Evolutionary conservation across 345 rosid genomes (phyloP), one percentile per base, ranked within the genome.

Genomic region (Orychophragmus violaceus): DNA sequence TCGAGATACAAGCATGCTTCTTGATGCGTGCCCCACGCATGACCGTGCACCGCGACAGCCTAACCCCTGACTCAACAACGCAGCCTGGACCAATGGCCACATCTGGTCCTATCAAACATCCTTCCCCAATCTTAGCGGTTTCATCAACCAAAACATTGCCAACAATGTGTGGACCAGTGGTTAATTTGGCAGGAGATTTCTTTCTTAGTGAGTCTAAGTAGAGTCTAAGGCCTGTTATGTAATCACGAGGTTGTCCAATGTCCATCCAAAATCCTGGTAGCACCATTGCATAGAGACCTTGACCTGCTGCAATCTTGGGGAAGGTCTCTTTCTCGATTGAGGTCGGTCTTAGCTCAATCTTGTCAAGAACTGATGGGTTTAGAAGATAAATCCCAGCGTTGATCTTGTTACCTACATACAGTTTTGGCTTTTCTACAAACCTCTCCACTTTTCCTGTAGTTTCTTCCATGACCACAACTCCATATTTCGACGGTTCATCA

Each of bases 191-290:
- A 5, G 97, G 80, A 8, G 89, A 82, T 23, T 79, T 88, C 85
- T 90, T 90, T 55, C 89, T 69, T 3, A 87, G 72, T 8, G 99
- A 94, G 66, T 94, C 97, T 12, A 94, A 85, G 75, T 94, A 94
- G 56, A 94, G 99, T 66, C 96, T 87, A 41, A 94, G 75, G 5
- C 99, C 99, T 0, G 92, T 79, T 32, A 94, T 94, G 85, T 94
- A 94, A 65, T 94, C 99, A 65, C 82, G 83, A 8, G 99, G 99
- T 76, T 94, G 99, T 64, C 99, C 99, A 54, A 94, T 88, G 81
- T 94, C 99, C 99, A 94, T 94, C 99, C 99, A 94, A 55, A 94
- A 94, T 14, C 99, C 99, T 0, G 97, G 96, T 39, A 94, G 83
- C 42, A 88, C 99, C 97, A 94, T 94, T 0, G 96, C 99, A 10